Percentiles rank a stretch among this genome's conserved stretches.
These are phyloP conservation scores for Mycena galopus DNA, from an alignment of 768 basidiomycete species.

Conservation along the genomic window DNA sequence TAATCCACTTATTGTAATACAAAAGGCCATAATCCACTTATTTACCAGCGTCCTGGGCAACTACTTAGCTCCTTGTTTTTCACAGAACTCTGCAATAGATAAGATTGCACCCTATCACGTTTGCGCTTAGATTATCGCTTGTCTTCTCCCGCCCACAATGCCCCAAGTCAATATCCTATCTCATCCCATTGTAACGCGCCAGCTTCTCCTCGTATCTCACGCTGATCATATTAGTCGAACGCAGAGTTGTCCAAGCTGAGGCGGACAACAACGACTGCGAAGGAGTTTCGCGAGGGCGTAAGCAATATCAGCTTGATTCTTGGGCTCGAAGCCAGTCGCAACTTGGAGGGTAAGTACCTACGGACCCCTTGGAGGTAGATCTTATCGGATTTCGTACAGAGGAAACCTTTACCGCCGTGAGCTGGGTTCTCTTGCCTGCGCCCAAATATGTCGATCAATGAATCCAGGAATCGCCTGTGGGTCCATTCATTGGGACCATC, in stretches of 20 bases:
- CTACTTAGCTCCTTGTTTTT: too few species aligned
- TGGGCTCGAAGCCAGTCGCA: constrained; percentile 86
- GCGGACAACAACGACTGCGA: constrained; percentile 68
- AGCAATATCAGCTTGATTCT: constrained; percentile 81
- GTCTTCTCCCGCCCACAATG: not conserved
- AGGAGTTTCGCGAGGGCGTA: constrained; percentile 88
- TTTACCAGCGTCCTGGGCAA: too few species aligned
- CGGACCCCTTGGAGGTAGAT: not conserved
- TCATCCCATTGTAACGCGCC: constrained; percentile 65
- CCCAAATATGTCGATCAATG: constrained; percentile 13
- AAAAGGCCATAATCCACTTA: constrained; percentile 73
- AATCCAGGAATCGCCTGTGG: constrained; percentile 81
- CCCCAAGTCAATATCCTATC: constrained; percentile 64
- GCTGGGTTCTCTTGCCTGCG: constrained; percentile 38
- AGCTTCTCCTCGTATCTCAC: too few species aligned
- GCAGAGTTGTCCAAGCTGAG: constrained; percentile 81
- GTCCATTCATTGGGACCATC: constrained; percentile 78
- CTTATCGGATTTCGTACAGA: constrained; percentile 42
- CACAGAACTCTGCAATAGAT: too few species aligned
- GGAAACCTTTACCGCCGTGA: constrained; percentile 73
- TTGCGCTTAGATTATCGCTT: not conserved
- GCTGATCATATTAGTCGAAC: constrained; percentile 56
- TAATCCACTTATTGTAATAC: constrained; percentile 82
- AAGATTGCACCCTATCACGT: constrained; percentile 1
- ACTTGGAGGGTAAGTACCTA: constrained; percentile 57